Evolutionary conservation across 2,329 filamentous ascomycete species (phyloP).

Genomic region (Plectosphaerella plurivora): DNA sequence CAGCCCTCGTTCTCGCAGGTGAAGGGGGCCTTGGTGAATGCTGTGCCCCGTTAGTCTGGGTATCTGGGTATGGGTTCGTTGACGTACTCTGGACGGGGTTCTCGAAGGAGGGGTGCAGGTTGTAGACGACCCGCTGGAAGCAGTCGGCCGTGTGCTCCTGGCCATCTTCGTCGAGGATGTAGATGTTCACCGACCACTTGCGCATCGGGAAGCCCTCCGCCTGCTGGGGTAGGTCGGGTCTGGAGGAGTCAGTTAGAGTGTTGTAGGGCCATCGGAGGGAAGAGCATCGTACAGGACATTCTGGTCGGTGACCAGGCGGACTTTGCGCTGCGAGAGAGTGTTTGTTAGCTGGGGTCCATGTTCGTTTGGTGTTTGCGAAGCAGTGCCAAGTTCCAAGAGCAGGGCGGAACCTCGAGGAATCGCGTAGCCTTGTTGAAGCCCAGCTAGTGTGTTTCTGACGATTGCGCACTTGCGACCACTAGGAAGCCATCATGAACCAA

Average conservation of each 20-base stretch:
- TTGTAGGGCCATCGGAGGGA: neutral
- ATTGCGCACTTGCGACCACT: too few species aligned
- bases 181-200: conserved; percentile 84
- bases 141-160: conserved; percentile 77
- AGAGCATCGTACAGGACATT: conserved; percentile 63
- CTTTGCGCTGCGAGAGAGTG: conserved; percentile 62
- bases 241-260: conserved; percentile 29
- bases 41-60: conserved; percentile 35
- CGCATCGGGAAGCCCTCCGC: conserved; percentile 90
- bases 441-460: too few species aligned
- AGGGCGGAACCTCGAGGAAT: too few species aligned
- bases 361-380: too few species aligned
- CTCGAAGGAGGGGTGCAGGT: conserved; percentile 89
- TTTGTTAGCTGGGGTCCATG: too few species aligned
- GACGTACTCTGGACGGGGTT: conserved; percentile 78
- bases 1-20: conserved; percentile 90
- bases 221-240: conserved; percentile 68
- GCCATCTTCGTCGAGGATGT: conserved; percentile 78
- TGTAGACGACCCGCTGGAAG: conserved; percentile 91
- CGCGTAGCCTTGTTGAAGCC: too few species aligned
- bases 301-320: conserved; percentile 94
- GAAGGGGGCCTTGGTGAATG: conserved; percentile 81
- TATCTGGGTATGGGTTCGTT: neutral
- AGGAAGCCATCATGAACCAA: too few species aligned
- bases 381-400: too few species aligned